These are phyloP conservation scores for Irpex sp. DNA, from an alignment of 1,284 basidiomycete genomes.

Conservation along the genomic window DNA sequence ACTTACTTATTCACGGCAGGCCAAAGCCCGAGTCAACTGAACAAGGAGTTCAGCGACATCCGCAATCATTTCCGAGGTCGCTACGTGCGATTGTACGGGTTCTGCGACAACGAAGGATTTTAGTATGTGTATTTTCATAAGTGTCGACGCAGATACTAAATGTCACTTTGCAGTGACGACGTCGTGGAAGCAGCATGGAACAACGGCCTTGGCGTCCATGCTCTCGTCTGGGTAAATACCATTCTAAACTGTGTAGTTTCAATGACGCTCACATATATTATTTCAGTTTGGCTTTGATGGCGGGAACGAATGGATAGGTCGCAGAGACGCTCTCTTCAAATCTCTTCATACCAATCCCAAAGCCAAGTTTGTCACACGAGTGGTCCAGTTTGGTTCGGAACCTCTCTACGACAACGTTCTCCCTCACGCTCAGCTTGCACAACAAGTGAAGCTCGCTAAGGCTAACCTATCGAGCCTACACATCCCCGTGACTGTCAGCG, in stretches of 20 bases:
- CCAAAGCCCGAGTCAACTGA: constrained; percentile 38
- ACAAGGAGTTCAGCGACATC: constrained; percentile 61
- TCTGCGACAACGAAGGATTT: constrained; percentile 61
- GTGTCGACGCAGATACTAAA: neutral
- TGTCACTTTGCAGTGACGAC: constrained; percentile 45
- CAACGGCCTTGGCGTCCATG: constrained; percentile 67
- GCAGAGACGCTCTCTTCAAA: constrained; percentile 52
- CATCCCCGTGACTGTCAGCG: constrained; percentile 65
- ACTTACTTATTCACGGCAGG: constrained; percentile 19
- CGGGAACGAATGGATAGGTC: constrained; percentile 48
- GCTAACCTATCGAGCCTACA: constrained; percentile 45
- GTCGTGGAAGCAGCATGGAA: constrained; percentile 71
- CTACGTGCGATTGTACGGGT: constrained; percentile 71
- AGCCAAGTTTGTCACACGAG: constrained; percentile 65
- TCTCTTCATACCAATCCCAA: constrained; percentile 58
- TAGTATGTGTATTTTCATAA: constrained; percentile 41
- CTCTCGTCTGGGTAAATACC: constrained; percentile 63
- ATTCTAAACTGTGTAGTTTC: neutral
- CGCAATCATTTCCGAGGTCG: constrained; percentile 56
- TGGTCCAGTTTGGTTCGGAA: constrained; percentile 72
- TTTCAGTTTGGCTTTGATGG: constrained; percentile 61
- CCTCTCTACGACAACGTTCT: constrained; percentile 67
- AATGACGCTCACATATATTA: neutral
- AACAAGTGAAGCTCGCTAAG: constrained; percentile 51
- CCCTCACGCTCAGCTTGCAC: constrained; percentile 46